These are phyloP conservation scores for Puccinia coronata DNA, from an alignment of 1,284 basidiomycete genomes.

Conservation along the genomic window DNA sequence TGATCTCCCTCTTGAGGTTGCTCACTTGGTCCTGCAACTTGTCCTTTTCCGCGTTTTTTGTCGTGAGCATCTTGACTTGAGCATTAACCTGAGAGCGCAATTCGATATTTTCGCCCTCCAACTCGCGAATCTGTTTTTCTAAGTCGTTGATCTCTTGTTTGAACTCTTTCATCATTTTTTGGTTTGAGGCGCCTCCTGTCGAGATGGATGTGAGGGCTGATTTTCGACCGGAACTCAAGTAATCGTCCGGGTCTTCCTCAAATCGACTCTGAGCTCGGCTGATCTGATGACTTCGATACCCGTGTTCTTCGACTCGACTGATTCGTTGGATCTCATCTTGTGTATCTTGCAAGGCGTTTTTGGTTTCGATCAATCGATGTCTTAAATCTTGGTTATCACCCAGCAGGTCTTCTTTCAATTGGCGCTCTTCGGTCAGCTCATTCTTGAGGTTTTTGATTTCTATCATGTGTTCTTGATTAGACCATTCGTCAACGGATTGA, in stretches of 20 bases:
- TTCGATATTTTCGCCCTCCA: conserved; percentile 66
- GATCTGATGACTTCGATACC: conserved; percentile 63
- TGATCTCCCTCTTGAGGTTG: conserved; percentile 55
- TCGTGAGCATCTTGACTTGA: conserved; percentile 56
- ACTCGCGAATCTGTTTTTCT: conserved; percentile 53
- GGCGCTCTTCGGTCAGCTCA: conserved; percentile 70
- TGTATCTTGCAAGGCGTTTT: conserved; percentile 60
- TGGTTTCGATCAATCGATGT: conserved; percentile 58
- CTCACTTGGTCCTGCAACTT: conserved; percentile 56
- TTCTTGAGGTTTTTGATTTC: conserved; percentile 61
- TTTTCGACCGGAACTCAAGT: conserved; percentile 56
- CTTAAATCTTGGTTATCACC: conserved; percentile 50
- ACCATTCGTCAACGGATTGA: not conserved
- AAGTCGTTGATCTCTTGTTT: conserved; percentile 68
- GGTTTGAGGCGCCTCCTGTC: conserved; percentile 63
- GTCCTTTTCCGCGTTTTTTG: conserved; percentile 56
- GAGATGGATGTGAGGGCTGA: conserved; percentile 65
- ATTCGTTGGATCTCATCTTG: conserved; percentile 72
- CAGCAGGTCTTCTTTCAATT: conserved; percentile 61
- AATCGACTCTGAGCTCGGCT: conserved; percentile 67
- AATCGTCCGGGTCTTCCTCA: conserved; percentile 57
- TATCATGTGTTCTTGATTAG: conserved; percentile 47
- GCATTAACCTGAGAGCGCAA: conserved; percentile 56
- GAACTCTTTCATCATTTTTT: conserved; percentile 64
- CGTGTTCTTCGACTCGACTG: conserved; percentile 65